These are phyloP conservation scores for Cronartium quercuum DNA, from an alignment of 1,284 basidiomycete species.

Conservation along the genomic window DNA sequence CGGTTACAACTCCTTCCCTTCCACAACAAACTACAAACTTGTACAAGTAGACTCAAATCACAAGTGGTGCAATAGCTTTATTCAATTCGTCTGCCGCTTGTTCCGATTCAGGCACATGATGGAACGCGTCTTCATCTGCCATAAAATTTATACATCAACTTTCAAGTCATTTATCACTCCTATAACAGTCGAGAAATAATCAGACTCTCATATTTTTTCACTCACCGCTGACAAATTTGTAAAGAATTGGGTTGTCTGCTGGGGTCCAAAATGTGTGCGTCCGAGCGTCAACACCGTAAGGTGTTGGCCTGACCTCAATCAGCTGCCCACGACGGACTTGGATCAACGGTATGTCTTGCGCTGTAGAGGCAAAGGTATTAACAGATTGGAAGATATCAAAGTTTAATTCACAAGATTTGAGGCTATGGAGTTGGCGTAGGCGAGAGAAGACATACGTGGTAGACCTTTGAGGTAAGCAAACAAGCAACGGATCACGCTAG, in stretches of 20 bases:
- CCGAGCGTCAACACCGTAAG: constrained; percentile 37
- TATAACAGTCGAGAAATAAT: not conserved
- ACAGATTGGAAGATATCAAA: too few species aligned
- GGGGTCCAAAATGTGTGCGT: constrained; percentile 36
- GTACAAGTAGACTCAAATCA: not conserved
- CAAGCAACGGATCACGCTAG: constrained; percentile 94
- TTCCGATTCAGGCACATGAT: constrained; percentile 36
- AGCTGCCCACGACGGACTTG: constrained; percentile 20
- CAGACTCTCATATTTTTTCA: not conserved
- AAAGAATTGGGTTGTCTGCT: constrained; percentile 23
- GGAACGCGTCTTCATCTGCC: constrained; percentile 35
- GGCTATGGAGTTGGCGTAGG: too few species aligned
- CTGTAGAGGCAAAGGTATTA: not conserved
- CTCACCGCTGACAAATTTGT: constrained; percentile 36
- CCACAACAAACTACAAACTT: not conserved
- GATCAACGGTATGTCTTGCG: constrained; percentile 18
- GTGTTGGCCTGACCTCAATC: constrained; percentile 32
- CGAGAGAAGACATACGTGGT: constrained; percentile 9
- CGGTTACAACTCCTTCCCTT: too few species aligned
- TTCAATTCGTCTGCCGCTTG: constrained; percentile 37
- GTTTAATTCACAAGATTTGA: too few species aligned
- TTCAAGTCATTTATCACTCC: not conserved
- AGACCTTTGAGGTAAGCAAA: constrained; percentile 48
- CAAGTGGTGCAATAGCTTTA: constrained; percentile 33
- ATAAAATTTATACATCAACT: not conserved